phyloP scores from a whole-genome alignment of 345 rosid species.

The Clausena lansium region DNA sequence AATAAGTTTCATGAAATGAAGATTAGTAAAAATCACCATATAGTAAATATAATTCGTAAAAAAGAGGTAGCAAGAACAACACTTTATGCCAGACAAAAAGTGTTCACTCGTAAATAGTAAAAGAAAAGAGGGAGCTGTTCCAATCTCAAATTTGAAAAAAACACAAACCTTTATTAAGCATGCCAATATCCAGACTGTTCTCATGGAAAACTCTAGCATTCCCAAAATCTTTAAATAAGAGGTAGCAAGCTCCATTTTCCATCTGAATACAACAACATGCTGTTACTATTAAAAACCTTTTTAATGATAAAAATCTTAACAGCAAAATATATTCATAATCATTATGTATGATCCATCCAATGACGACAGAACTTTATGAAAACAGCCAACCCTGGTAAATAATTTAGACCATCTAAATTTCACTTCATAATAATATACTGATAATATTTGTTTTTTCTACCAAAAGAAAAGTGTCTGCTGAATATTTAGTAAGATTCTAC shows the following conservation, averaged over 20 bases:
- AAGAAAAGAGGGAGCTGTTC: not conserved
- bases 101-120: not conserved
- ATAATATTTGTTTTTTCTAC: not conserved
- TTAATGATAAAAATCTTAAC: not conserved
- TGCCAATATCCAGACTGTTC: conserved; percentile 50
- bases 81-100: not conserved
- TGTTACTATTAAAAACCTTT: not conserved
- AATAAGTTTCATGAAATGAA: not conserved
- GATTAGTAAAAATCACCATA: not conserved
- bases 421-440: not conserved
- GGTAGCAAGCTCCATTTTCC: conserved; percentile 43
- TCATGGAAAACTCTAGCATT: conserved; percentile 47
- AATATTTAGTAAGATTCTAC: not conserved
- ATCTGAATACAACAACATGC: conserved; percentile 40
- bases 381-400: conserved; percentile 8
- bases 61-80: no score
- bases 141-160: conserved; percentile 1
- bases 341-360: not conserved
- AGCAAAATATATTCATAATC: not conserved
- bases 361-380: not conserved
- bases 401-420: not conserved
- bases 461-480: no score
- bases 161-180: conserved; percentile 60
- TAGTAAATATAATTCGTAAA: no score
- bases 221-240: conserved; percentile 58